Base-by-base conservation (phyloP, 2,329 filamentous ascomycete genomes). In the Cladophialophora yegresii region DNA sequence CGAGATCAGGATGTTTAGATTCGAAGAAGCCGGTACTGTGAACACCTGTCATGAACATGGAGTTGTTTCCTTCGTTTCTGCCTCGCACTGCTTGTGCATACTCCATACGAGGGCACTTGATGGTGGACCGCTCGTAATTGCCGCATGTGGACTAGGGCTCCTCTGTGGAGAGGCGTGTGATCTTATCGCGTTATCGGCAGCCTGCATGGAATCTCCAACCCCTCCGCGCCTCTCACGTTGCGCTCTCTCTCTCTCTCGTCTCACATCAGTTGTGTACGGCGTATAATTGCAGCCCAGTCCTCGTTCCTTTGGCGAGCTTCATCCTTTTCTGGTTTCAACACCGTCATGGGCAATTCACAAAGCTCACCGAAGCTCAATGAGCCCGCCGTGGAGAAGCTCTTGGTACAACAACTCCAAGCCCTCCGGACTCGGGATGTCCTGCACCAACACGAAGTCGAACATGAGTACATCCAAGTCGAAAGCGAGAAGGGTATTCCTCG, bases 401-500 rank as follows among this genome's bases (percentile, higher is more conserved):
- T 80, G 45, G 64, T 75, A 28, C 75, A 79, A 70, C 75, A 77
- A 45, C 75, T 80, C 22, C 75, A 77, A 65, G 75, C 75, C 60
- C 62, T 73, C 23, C 68, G 70, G 33, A 65, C 67, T 5, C 45
- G 68, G 20, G 68, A 69, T 56, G 78, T 81, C 60, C 74, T 80
- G 20, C 70, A 72, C 32, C 67, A 72, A 16, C 70, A 74, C 51
- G 73, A 76, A 53, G 36, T 70, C 40, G 80, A 83, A 50, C 81
- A 83, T 45, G 83, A 84, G 55, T 86, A 83, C 63, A 75, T 85
- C 32, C 77, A 84, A 64, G 75, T 87, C n/a, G 77, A 78, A 32
- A 75, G 76, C 58, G 79, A 81, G 72, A 80, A 79, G 67, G 73
- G 72, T 53, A 70, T 72, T 9, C 73, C 68, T 69, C 71, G 75